These are phyloP conservation scores for Pythium oligandrum DNA, from an alignment of 352 stramenopile genomes.

Conservation along the genomic window DNA sequence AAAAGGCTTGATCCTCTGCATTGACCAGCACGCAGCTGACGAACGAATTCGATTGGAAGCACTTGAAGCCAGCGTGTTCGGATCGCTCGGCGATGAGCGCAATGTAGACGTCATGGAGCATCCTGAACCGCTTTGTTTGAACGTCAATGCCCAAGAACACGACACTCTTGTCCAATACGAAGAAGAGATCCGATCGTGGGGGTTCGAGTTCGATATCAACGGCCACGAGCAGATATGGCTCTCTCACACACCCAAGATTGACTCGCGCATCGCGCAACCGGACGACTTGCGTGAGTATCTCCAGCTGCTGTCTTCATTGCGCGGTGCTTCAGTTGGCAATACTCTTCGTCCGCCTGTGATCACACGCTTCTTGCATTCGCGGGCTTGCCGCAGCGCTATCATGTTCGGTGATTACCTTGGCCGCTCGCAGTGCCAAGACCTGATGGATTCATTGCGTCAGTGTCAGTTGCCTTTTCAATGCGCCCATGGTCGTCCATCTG, in stretches of 20 bases:
- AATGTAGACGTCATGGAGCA: slow-evolving; percentile 55
- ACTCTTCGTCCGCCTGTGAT: slow-evolving; percentile 63
- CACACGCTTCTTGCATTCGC: slow-evolving; percentile 80
- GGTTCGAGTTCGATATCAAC: slow-evolving; percentile 60
- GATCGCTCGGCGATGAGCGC: slow-evolving; percentile 33
- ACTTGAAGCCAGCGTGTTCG: slow-evolving; percentile 71
- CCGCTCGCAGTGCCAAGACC: slow-evolving; percentile 51
- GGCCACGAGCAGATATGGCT: slow-evolving; percentile 25
- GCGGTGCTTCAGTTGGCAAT: slow-evolving; percentile 13
- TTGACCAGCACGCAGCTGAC: slow-evolving; percentile 91
- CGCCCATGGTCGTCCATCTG: slow-evolving; percentile 84
- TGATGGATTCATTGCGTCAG: slow-evolving; percentile 65
- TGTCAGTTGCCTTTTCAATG: slow-evolving; percentile 90
- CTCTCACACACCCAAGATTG: slow-evolving; percentile 54
- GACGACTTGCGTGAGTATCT: slow-evolving; percentile 88
- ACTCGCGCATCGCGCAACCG: slow-evolving; percentile 50
- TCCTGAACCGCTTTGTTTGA: slow-evolving; percentile 39
- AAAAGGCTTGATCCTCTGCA: slow-evolving; percentile 51
- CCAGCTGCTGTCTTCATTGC: slow-evolving; percentile 36
- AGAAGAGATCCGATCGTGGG: slow-evolving; percentile 68
- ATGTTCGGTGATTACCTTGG: slow-evolving; percentile 91
- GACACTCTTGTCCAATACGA: slow-evolving; percentile 34
- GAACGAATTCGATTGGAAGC: slow-evolving; percentile 85
- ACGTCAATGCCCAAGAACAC: slow-evolving; percentile 52
- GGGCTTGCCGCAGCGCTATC: slow-evolving; percentile 88